Conservation (phyloP, 805 yeast species). For the Kazachstania viticola region DNA sequence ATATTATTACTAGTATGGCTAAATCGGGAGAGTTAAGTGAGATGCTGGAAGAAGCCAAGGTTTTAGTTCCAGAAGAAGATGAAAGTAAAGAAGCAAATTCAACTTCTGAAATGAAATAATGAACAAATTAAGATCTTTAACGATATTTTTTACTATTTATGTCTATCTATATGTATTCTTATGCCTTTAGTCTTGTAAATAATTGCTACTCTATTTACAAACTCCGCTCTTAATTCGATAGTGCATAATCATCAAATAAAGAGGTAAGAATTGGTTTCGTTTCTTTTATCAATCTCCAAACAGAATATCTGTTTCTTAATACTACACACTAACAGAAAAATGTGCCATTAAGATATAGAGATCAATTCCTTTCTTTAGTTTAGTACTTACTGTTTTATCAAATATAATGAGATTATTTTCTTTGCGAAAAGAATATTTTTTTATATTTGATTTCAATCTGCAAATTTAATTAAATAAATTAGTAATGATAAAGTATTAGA, state of each 20-base stretch:
- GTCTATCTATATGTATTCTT: slow-evolving; percentile 21
- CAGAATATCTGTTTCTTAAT: too few species aligned
- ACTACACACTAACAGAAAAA: too few species aligned
- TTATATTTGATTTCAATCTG: too few species aligned
- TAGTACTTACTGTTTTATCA: too few species aligned
- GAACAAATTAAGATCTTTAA: not conserved
- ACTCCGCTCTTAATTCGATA: slow-evolving; percentile 26
- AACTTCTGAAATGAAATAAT: not conserved
- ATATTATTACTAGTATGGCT: slow-evolving; percentile 85
- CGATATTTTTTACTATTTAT: not conserved
- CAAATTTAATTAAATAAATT: too few species aligned
- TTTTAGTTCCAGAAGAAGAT: slow-evolving; percentile 72
- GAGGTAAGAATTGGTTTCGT: slow-evolving; percentile 5
- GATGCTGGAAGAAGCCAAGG: slow-evolving; percentile 65
- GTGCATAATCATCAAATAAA: slow-evolving; percentile 1
- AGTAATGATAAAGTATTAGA: too few species aligned
- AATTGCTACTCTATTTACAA: slow-evolving; percentile 24
- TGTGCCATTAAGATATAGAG: too few species aligned
- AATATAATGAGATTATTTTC: too few species aligned
- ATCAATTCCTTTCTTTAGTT: too few species aligned
- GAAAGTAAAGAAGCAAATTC: not conserved
- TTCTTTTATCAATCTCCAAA: not conserved
- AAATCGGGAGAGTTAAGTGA: slow-evolving; percentile 84
- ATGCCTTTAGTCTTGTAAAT: slow-evolving; percentile 33
- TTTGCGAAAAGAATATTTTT: too few species aligned